Base-by-base conservation (phyloP, 2,329 filamentous ascomycete genomes). In the Aspergillus versicolor region DNA sequence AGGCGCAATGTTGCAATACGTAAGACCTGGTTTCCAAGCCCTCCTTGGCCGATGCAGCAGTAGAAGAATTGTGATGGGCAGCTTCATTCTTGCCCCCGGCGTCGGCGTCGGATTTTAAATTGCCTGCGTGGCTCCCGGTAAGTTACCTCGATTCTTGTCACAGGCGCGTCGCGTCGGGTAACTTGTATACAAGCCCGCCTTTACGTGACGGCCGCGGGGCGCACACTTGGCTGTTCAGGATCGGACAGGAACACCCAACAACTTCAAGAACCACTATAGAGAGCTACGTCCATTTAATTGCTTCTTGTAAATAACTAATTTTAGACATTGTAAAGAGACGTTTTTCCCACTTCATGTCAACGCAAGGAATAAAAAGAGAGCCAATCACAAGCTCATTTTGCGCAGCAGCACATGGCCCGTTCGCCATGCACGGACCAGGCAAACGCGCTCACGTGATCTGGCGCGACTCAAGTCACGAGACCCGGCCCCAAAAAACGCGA, bases 401-500 rank as follows among this genome's bases (percentile, higher is more conserved):
- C 59, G 56, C 54, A 59, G 41, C 30, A 37, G 42, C 60, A 60
- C 56, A 62, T 62, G 59, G 58, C 44, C 34, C 12, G 34, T n/a
- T 37, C 12, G 42, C 7, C 19, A 38, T 49, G 52, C 50, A 57
- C 55, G 55, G 50, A 15, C 51, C 54, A 54, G 32, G 55, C 46
- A 4, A 3, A 27, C 43, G 42, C 32, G 43, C 12, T 34, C 63
- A 66, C 61, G 60, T 63, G 60, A 53, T 37, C 30, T 52, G 59
- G 61, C 61, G 63, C 58, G 55, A 63, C 60, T 62, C 59, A 59
- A 63, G 62, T 62, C 59, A 59, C 62, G 63, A 57, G 61, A 59
- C 40, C 54, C 54, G 63, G 61, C 50, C 63, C 62, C 46, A 40
- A 61, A 61, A 34, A 60, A 63, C 64, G 63, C 64, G 64, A 45